Evolutionary conservation across 768 basidiomycete genomes (phyloP).

Genomic region (Myochromella boudieri): DNA sequence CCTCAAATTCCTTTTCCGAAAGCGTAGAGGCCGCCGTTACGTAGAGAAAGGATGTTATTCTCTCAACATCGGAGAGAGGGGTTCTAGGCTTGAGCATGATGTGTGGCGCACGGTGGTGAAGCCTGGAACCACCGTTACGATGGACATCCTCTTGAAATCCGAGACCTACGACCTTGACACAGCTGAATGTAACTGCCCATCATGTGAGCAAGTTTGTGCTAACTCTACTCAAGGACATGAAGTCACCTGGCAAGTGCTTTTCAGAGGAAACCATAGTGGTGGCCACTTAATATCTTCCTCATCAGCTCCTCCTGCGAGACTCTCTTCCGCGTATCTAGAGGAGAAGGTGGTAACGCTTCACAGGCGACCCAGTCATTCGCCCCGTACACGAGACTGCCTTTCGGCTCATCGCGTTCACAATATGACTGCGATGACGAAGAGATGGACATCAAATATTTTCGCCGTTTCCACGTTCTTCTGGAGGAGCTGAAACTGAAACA

Average conservation of each 20-base stretch:
- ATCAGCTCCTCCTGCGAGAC: neutral
- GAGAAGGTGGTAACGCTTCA: neutral
- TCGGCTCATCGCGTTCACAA: neutral
- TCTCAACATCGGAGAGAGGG: neutral
- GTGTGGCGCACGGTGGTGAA: conserved; percentile 2
- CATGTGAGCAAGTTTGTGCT: neutral
- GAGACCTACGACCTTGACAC: neutral
- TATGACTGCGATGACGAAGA: neutral
- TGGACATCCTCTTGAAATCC: conserved; percentile 7
- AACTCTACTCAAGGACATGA: neutral
- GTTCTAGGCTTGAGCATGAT: neutral
- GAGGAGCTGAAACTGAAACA: neutral
- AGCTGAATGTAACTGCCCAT: conserved; percentile 1
- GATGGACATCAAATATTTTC: neutral
- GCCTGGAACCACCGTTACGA: conserved; percentile 7
- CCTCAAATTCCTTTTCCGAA: conserved; percentile 10
- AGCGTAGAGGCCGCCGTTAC: conserved; percentile 5
- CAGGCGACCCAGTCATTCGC: neutral
- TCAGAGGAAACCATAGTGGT: neutral
- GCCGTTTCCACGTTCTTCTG: neutral
- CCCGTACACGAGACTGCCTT: neutral
- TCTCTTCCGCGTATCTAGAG: neutral
- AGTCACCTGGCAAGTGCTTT: conserved; percentile 10
- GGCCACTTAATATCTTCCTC: neutral
- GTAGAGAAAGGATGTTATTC: conserved; percentile 8